Base-by-base conservation (phyloP, 179 eudicot species). In the Dionaea muscipula region DNA sequence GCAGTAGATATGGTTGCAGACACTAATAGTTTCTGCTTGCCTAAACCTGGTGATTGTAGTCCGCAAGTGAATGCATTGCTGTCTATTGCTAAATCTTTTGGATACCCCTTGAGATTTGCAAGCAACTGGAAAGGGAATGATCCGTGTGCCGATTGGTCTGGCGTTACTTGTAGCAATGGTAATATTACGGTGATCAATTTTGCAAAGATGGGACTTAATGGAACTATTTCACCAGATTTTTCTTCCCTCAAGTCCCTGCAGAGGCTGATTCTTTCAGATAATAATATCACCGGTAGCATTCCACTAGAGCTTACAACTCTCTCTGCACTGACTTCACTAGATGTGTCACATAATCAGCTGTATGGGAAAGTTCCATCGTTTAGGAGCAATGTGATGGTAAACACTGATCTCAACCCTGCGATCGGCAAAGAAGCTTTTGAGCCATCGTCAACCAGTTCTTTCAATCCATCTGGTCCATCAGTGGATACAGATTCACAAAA, bases 341-440 rank as follows among this genome's bases (percentile, higher is more conserved):
- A 59, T 49, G 51, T 59, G 25, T 59, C 55, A 2, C 47, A 47
- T 24, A 59, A 59, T 25, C n/a, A 49, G 44, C 44, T 59, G 35
- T 47, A 59, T 47, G 63, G 63, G 21, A 59, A 59, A 48, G 54
- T 47, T 22, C 63, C 63, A n/a, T 33, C 63, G 1, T 59, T 59
- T 37, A 47, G 37, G 46, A 24, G 47, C 22, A 47, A 47, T 59
- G 53, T 59, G 20, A 25, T 9, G 13, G 6, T 59, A 21, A 24
- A 47, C 28, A 59, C 33, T 14, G 20, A 22, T 19, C 46, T 45
- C 19, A 59, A 59, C 51, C 63, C 31, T 47, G 55, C 47, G 33
- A 59, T 59, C 15, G 63, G 63, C 28, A 59, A 48, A 17, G 63
- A 37, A 16, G 38, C 47, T 41, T 20, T 28, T 47, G 52, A 20